phyloP scores from a whole-genome alignment of 768 basidiomycete genomes.

The Tricholoma hemisulphureum region DNA sequence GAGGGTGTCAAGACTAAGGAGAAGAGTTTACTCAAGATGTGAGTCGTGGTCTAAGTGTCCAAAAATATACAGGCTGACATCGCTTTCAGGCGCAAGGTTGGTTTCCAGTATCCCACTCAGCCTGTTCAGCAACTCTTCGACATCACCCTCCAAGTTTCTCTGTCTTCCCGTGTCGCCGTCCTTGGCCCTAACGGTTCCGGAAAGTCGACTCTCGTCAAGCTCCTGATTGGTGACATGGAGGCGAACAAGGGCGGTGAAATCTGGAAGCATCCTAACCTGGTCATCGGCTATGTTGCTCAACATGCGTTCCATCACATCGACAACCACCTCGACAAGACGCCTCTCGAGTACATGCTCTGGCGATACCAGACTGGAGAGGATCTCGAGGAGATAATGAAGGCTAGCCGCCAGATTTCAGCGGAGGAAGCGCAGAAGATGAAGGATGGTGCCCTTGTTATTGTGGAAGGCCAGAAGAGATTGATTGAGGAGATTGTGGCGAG shows the following conservation, averaged over 20 bases:
- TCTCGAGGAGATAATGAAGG: slow-evolving; percentile 95
- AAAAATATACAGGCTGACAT: background rate
- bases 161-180: slow-evolving; percentile 97
- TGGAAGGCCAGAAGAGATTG: slow-evolving; percentile 92
- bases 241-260: slow-evolving; percentile 94
- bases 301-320: slow-evolving; percentile 99
- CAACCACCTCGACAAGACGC: slow-evolving; percentile 96
- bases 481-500: slow-evolving; percentile 90
- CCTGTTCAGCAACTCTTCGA: slow-evolving; percentile 88
- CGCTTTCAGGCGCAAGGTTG: slow-evolving; percentile 68
- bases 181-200: slow-evolving; percentile 99
- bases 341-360: slow-evolving; percentile 99
- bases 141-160: slow-evolving; percentile 94
- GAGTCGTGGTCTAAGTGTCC: slow-evolving; percentile 5
- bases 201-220: slow-evolving; percentile 95
- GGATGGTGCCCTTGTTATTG: slow-evolving; percentile 80
- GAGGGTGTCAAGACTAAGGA: slow-evolving; percentile 99
- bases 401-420: slow-evolving; percentile 79
- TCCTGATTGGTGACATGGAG: slow-evolving; percentile 96
- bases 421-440: slow-evolving; percentile 96
- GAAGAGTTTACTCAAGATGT: slow-evolving; percentile 94
- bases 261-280: slow-evolving; percentile 99
- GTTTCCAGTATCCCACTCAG: slow-evolving; percentile 92
- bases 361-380: slow-evolving; percentile 99
- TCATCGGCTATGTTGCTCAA: slow-evolving; percentile 98